Evolutionary conservation across 371 early-diverging fungal species (phyloP), one percentile per base, ranked within the genome.

Genomic region (Mucor irregularis): DNA sequence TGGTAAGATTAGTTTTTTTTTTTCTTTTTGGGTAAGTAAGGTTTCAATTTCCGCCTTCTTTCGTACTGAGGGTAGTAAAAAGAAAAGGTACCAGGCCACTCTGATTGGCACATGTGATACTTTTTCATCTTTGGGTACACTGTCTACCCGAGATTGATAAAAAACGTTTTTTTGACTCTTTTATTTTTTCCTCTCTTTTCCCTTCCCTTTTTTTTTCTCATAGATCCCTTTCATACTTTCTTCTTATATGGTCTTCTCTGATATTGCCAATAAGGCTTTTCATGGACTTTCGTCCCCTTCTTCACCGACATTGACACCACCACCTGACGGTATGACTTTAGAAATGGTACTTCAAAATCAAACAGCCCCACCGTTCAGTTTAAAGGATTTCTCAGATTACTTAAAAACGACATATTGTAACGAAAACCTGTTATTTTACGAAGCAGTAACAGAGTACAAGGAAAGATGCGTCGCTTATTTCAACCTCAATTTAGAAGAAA

Each of bases 371-470:
- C 75, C 75, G 0, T 74, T 62, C 38, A 68, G 69, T 34, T 34
- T 68, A 3, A 51, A 64, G 21, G 75, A 74, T 43, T 74, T 74
- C 45, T 53, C 64, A 1, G 60, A 66, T 3, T 74, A 74, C 33
- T 48, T 74, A 5, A 64, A 66, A 37, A 49, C 56, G 33, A 69
- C 67, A 1, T 74, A 74, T 37, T 74, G 71, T 43, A 14, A 58
- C 2, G 75, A 74, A 40, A 74, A 74, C 39, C 51, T 74, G 5
- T 39, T 66, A 1, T 74, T 74, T 21, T 74, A 69, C 44, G 43
- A 66, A 56, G 69, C 73, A 10, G 69, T 69, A 17, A 52, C 38
- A 2, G 62, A 61, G n/a, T 73, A 73, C 24, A 47, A 48, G 39
- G 50, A 46, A 16, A 48, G 49, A 4, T 63, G 63, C 9, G 37